Evolutionary conservation across 768 basidiomycete genomes (phyloP).

Genomic region (Trametopsis cervina): DNA sequence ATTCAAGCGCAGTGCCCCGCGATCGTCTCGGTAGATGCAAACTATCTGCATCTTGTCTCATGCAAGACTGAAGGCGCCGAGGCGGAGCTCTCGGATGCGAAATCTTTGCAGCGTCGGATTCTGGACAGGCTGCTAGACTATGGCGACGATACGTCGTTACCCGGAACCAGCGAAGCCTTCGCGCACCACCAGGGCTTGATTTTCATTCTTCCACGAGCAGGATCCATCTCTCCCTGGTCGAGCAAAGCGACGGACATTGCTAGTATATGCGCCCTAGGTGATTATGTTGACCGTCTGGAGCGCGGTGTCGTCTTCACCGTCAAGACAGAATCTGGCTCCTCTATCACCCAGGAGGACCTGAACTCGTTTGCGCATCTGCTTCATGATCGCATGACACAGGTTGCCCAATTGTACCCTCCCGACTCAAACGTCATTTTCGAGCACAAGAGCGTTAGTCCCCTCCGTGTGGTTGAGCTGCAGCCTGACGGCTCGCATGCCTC

Average conservation of each 20-base stretch:
- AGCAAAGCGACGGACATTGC: slow-evolving; percentile 98
- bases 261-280: slow-evolving; percentile 72
- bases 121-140: slow-evolving; percentile 76
- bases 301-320: slow-evolving; percentile 73
- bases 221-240: slow-evolving; percentile 97
- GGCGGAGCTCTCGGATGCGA: slow-evolving; percentile 35
- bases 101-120: slow-evolving; percentile 40
- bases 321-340: slow-evolving; percentile 32
- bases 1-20: slow-evolving; percentile 47
- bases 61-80: slow-evolving; percentile 40
- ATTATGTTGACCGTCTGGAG: slow-evolving; percentile 74
- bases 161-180: slow-evolving; percentile 33
- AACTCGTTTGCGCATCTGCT: slow-evolving; percentile 59
- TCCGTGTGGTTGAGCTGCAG: slow-evolving; percentile 63
- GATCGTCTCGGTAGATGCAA: slow-evolving; percentile 67
- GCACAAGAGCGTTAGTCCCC: slow-evolving; percentile 56
- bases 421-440: slow-evolving; percentile 48
- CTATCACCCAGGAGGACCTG: slow-evolving; percentile 41
- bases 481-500: neutral
- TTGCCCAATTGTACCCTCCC: slow-evolving; percentile 54
- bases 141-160: slow-evolving; percentile 64
- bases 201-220: slow-evolving; percentile 77
- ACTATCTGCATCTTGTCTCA: slow-evolving; percentile 84
- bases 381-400: slow-evolving; percentile 97
- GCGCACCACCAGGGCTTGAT: slow-evolving; percentile 36